Percentiles rank a stretch among this genome's conserved stretches.
Conservation (phyloP, 345 rosid species). For the Reutealis trisperma region DNA sequence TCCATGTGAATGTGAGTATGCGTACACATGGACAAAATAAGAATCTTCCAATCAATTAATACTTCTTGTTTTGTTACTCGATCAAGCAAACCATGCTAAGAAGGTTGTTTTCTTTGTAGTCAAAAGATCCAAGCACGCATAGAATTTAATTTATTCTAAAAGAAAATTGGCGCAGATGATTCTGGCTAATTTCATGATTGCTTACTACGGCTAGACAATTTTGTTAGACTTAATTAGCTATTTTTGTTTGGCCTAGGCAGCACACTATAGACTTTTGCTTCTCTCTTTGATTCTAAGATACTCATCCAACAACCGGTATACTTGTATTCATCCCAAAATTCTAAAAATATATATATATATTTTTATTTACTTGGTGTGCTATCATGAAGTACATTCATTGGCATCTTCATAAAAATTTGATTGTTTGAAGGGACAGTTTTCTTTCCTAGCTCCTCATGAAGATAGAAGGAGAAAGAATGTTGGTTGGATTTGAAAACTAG, state of each 20-base stretch:
- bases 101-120: too few relatives aligned
- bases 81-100: too few relatives aligned
- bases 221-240: too few relatives aligned
- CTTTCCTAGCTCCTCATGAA: not conserved
- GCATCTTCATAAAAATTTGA: conserved; percentile 11
- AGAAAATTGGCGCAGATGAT: not conserved
- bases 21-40: too few relatives aligned
- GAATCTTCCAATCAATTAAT: too few relatives aligned
- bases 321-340: not conserved
- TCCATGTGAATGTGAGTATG: too few relatives aligned
- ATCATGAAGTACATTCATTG: conserved; percentile 9
- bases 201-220: not conserved
- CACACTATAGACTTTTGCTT: not conserved
- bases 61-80: too few relatives aligned
- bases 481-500: not conserved
- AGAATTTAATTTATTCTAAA: too few relatives aligned
- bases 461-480: not conserved
- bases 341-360: not conserved
- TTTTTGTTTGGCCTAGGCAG: not conserved
- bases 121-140: too few relatives aligned
- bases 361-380: not conserved
- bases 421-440: conserved; percentile 3
- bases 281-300: conserved; percentile 17
- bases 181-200: too few relatives aligned
- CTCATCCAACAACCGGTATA: conserved; percentile 4